A percentile compares a stretch with the other conserved stretches of the same genome.
Conservation (phyloP, 2,329 filamentous ascomycete species). For the Clonostachys chloroleuca region DNA sequence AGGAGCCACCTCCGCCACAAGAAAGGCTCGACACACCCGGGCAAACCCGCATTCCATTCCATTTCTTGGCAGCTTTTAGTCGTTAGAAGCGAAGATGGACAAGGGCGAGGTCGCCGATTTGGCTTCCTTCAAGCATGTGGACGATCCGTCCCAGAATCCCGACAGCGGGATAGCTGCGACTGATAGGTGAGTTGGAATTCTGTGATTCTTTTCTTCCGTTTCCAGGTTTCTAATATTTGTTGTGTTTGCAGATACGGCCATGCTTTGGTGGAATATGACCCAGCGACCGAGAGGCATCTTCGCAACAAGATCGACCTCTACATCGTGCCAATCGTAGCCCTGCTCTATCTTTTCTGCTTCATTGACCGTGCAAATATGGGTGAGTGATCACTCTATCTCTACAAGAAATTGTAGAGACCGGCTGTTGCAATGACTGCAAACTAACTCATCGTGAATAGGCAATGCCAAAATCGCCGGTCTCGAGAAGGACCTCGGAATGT, state of each 20-base stretch:
- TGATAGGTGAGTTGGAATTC: slow-evolving; percentile 2
- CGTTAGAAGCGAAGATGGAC: no score
- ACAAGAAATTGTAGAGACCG: no score
- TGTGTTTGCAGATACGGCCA: no score
- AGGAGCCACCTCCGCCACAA: no score
- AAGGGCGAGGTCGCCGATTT: no score
- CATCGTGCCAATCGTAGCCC: slow-evolving; percentile 57
- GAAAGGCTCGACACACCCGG: no score
- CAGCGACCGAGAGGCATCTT: slow-evolving; percentile 48
- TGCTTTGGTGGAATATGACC: slow-evolving; percentile 24
- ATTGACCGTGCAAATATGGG: slow-evolving; percentile 66
- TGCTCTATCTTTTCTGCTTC: slow-evolving; percentile 53
- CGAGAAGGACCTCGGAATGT: slow-evolving; percentile 54
- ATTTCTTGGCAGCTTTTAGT: no score
- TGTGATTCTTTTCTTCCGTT: no score
- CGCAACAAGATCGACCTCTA: slow-evolving; percentile 60
- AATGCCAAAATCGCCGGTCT: slow-evolving; percentile 65
- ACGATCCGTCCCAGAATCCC: background rate
- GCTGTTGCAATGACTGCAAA: background rate
- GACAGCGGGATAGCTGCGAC: slow-evolving; percentile 5
- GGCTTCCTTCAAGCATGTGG: no score
- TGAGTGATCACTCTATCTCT: slow-evolving; percentile 16
- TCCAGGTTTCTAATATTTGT: no score
- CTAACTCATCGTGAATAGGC: slow-evolving; percentile 30
- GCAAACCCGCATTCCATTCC: no score